These are phyloP conservation scores for Chlorella sp. DNA, from an alignment of 139 green algal genomes.

Conservation along the genomic window DNA sequence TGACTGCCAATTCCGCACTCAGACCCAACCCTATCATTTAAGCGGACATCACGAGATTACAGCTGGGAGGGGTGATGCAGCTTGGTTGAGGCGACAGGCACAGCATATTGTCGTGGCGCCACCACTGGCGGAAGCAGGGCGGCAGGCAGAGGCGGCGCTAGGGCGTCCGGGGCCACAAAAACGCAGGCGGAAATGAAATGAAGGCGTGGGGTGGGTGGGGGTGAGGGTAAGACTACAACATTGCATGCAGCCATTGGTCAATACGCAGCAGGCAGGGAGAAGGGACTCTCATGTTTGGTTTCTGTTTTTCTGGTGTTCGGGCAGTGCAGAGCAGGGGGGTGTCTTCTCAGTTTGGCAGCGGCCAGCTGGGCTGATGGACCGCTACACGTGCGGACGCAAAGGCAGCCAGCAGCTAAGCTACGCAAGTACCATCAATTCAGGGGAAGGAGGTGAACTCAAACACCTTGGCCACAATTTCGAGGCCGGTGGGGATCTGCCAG, in stretches of 20 bases:
- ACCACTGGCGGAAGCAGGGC: too few relatives aligned
- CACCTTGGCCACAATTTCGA: slow-evolving; percentile 94
- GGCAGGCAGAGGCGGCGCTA: background rate
- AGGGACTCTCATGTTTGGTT: background rate
- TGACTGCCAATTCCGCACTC: too few relatives aligned
- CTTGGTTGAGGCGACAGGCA: too few relatives aligned
- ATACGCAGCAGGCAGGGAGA: background rate
- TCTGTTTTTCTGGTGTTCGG: background rate
- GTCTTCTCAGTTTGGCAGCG: background rate
- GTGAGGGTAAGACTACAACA: background rate
- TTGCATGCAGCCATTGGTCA: background rate
- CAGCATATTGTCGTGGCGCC: too few relatives aligned
- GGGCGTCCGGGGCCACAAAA: background rate
- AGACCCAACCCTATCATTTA: too few relatives aligned
- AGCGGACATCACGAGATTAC: too few relatives aligned
- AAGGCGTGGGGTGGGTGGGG: background rate
- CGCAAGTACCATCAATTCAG: slow-evolving; percentile 34
- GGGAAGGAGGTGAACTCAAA: slow-evolving; percentile 83
- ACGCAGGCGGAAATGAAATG: background rate
- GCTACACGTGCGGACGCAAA: background rate
- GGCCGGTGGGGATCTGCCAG: slow-evolving; percentile 94
- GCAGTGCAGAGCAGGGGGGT: too few relatives aligned
- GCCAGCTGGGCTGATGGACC: background rate
- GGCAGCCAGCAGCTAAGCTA: too few relatives aligned
- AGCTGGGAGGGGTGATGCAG: too few relatives aligned